phyloP scores from a whole-genome alignment of 2,329 filamentous ascomycete genomes.

The Diplodia seriata region DNA sequence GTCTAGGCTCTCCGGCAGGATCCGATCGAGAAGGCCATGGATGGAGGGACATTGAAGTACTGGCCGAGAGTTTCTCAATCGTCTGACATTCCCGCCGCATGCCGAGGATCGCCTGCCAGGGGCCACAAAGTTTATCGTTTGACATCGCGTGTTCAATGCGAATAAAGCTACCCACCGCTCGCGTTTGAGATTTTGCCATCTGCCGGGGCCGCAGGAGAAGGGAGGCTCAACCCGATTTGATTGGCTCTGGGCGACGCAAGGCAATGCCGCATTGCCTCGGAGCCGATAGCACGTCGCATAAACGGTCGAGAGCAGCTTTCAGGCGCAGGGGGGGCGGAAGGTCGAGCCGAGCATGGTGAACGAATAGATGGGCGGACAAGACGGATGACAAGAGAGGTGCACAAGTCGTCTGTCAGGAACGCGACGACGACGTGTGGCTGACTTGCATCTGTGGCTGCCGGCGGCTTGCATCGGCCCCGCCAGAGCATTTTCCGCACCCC shows the following conservation, averaged over 20 bases:
- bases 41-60: neutral
- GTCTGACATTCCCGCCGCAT: neutral
- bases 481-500: neutral
- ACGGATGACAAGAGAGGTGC: slow-evolving; percentile 1
- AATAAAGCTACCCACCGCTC: neutral
- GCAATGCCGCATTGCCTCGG: neutral
- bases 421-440: slow-evolving; percentile 5
- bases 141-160: neutral
- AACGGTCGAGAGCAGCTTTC: too few species aligned
- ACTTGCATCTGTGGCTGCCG: slow-evolving; percentile 1
- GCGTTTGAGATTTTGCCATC: neutral
- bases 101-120: neutral
- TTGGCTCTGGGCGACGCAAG: neutral
- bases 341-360: too few species aligned
- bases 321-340: neutral
- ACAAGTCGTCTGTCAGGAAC: neutral
- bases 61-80: neutral
- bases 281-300: neutral
- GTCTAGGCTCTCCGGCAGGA: neutral
- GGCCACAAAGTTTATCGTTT: slow-evolving; percentile 1
- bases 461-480: slow-evolving; percentile 31
- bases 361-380: neutral
- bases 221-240: neutral
- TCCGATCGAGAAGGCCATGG: neutral
- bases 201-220: neutral